Percentiles rank a stretch among this genome's conserved stretches.
Evolutionary conservation across 441 rosid species (phyloP).

Genomic region (Gossypium trilobum): DNA sequence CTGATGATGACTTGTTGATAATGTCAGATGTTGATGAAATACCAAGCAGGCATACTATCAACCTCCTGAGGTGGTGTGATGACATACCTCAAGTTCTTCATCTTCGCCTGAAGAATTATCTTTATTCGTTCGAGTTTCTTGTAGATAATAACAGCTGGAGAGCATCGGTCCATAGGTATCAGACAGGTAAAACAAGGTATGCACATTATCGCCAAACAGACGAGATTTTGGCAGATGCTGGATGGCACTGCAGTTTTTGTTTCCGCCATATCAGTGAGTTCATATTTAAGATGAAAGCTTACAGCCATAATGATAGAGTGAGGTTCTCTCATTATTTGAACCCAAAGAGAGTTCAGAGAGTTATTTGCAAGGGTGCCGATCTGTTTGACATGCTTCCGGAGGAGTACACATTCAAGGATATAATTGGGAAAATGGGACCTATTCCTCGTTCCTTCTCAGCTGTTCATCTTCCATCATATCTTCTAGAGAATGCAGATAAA

Average conservation of each 20-base stretch:
- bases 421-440: conserved; percentile 92
- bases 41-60: conserved; percentile 81
- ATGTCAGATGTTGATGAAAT: conserved; percentile 98
- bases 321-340: conserved; percentile 68
- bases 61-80: conserved; percentile 89
- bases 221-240: conserved; percentile 58
- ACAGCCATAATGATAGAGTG: conserved; percentile 83
- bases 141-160: conserved; percentile 90
- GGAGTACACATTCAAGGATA: conserved; percentile 86
- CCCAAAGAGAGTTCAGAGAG: conserved; percentile 73
- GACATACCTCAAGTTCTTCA: conserved; percentile 69
- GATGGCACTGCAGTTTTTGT: conserved; percentile 58
- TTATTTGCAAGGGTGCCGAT: conserved; percentile 82
- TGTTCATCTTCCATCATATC: conserved; percentile 80
- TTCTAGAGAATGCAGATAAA: conserved; percentile 68
- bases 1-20: conserved; percentile 82
- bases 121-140: conserved; percentile 77
- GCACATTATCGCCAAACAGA: conserved; percentile 86
- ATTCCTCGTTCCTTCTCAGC: conserved; percentile 87
- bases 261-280: conserved; percentile 79
- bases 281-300: conserved; percentile 90
- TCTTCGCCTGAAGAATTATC: conserved; percentile 73
- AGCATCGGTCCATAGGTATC: conserved; percentile 73
- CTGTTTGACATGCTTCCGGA: conserved; percentile 91
- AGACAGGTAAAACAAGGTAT: conserved; percentile 64